These are phyloP conservation scores for Theobroma grandiflorum DNA, from an alignment of 441 rosid genomes.

Conservation along the genomic window DNA sequence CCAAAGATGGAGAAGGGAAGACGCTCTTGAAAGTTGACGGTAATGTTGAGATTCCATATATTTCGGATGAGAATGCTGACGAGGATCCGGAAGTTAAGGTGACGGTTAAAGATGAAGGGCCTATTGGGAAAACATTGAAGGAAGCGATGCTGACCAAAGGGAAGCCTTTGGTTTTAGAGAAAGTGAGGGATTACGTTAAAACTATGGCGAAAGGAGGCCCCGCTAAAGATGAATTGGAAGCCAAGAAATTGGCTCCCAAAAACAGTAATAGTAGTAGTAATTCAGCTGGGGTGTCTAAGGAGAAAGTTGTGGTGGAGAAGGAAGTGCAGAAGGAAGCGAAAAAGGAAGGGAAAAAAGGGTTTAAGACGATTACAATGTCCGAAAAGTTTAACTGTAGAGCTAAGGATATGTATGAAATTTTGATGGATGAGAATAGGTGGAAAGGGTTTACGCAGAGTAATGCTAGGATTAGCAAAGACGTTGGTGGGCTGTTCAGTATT, in stretches of 20 bases:
- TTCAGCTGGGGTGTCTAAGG: conserved; percentile 28
- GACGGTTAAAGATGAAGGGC: conserved; percentile 75
- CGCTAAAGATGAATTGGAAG: conserved; percentile 74
- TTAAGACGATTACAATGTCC: conserved; percentile 74
- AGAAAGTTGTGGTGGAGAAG: conserved; percentile 28
- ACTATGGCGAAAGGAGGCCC: conserved; percentile 90
- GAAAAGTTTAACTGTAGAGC: conserved; percentile 90
- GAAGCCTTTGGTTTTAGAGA: conserved; percentile 66
- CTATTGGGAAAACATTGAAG: conserved; percentile 72
- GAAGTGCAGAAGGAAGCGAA: conserved; percentile 27
- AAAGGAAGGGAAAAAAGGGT: conserved; percentile 58
- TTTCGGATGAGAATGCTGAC: conserved; percentile 93
- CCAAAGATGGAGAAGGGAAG: conserved; percentile 72
- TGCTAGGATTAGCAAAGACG: conserved; percentile 84
- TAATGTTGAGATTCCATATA: conserved; percentile 82
- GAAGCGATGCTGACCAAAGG: conserved; percentile 78
- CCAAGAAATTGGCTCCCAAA: conserved; percentile 66
- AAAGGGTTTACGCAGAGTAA: conserved; percentile 92
- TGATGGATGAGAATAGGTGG: conserved; percentile 97
- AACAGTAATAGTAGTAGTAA: not conserved
- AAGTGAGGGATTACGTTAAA: conserved; percentile 68
- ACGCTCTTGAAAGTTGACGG: conserved; percentile 73
- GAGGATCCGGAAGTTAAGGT: conserved; percentile 90
- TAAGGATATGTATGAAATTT: conserved; percentile 76
- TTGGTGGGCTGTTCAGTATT: conserved; percentile 76